Percentiles rank a stretch among this genome's conserved stretches.
These are phyloP conservation scores for Sporobolomyces phaffii DNA, from an alignment of 768 basidiomycete species.

Conservation along the genomic window DNA sequence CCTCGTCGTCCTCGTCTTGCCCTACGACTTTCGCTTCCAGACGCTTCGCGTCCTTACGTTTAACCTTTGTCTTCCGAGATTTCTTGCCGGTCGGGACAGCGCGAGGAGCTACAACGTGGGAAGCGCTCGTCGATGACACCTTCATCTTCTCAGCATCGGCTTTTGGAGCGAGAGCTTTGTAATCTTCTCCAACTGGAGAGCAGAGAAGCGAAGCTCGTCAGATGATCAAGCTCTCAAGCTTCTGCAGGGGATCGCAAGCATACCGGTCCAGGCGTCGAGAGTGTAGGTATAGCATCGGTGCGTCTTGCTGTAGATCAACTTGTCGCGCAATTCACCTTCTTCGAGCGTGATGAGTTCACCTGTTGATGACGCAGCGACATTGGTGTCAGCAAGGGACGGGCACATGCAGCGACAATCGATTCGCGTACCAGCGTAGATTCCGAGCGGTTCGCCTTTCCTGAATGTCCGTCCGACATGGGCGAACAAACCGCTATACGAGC, in stretches of 20 bases:
- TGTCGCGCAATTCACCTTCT: not conserved
- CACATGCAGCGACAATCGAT: too few species aligned
- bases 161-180: not conserved
- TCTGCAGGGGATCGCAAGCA: too few species aligned
- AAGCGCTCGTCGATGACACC: not conserved
- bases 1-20: not conserved
- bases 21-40: not conserved
- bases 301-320: not conserved
- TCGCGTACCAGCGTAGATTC: conserved; percentile 15
- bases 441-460: conserved; percentile 9
- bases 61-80: not conserved
- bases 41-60: not conserved
- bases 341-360: conserved; percentile 1
- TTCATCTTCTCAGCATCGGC: not conserved
- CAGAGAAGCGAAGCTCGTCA: too few species aligned
- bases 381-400: too few species aligned
- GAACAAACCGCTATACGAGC: not conserved
- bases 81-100: not conserved
- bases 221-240: too few species aligned
- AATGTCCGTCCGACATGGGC: not conserved
- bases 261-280: conserved; percentile 15
- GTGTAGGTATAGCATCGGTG: conserved; percentile 23
- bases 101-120: not conserved
- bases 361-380: not conserved
- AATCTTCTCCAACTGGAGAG: conserved; percentile 5